Percentiles rank a stretch among this genome's conserved stretches.
Conservation (phyloP, 345 rosid genomes). For the Lagerstroemia speciosa region DNA sequence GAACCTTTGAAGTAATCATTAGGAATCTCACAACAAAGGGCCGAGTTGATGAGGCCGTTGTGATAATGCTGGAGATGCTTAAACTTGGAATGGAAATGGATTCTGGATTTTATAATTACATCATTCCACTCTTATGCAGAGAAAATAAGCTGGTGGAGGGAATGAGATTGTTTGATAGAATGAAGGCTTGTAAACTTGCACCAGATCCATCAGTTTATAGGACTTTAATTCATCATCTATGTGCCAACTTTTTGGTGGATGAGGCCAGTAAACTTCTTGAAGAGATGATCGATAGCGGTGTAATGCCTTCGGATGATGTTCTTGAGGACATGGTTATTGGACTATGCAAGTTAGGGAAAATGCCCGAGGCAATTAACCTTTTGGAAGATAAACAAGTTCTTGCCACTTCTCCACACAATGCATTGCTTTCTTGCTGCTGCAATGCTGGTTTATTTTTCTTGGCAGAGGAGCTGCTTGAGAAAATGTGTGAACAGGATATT, state of each 20-base stretch:
- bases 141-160: slow-evolving; percentile 31
- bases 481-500: slow-evolving; percentile 27
- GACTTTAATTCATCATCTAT: slow-evolving; percentile 27
- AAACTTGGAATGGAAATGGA: slow-evolving; percentile 20
- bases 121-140: slow-evolving; percentile 33
- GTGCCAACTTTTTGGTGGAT: slow-evolving; percentile 30
- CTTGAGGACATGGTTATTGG: slow-evolving; percentile 30
- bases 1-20: slow-evolving; percentile 40
- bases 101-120: slow-evolving; percentile 23
- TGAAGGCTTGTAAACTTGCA: slow-evolving; percentile 25
- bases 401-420: slow-evolving; percentile 32
- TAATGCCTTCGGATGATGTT: slow-evolving; percentile 14
- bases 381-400: slow-evolving; percentile 30
- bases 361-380: slow-evolving; percentile 23
- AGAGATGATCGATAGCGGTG: slow-evolving; percentile 27
- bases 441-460: slow-evolving; percentile 22
- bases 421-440: slow-evolving; percentile 39
- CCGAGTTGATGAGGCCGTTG: slow-evolving; percentile 25
- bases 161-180: slow-evolving; percentile 28
- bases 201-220: slow-evolving; percentile 22
- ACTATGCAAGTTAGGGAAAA: slow-evolving; percentile 27
- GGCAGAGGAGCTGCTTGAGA: slow-evolving; percentile 30
- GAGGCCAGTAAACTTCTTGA: slow-evolving; percentile 28
- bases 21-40: slow-evolving; percentile 25
- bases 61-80: slow-evolving; percentile 33